These are phyloP conservation scores for Linum usitatissimum DNA, from an alignment of 345 rosid genomes.

Conservation along the genomic window DNA sequence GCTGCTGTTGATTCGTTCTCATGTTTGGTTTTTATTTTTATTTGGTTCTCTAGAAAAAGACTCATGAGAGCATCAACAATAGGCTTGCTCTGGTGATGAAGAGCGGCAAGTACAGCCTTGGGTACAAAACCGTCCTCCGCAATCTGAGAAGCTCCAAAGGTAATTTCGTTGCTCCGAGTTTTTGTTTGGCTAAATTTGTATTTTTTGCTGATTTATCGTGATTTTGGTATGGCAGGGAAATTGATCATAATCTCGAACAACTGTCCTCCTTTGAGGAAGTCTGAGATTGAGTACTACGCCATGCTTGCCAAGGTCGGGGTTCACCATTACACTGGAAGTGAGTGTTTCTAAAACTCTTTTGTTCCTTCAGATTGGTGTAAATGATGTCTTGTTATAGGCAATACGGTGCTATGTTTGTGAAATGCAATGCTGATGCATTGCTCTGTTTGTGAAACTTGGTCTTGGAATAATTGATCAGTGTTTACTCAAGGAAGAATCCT, in stretches of 20 bases:
- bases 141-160: slow-evolving; percentile 60
- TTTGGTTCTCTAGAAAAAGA: slow-evolving; percentile 48
- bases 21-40: background rate
- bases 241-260: slow-evolving; percentile 48
- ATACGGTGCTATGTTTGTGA: too few relatives aligned
- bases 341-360: slow-evolving; percentile 14
- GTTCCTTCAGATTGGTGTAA: background rate
- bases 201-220: background rate
- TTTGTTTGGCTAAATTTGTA: background rate
- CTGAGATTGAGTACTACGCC: slow-evolving; percentile 63
- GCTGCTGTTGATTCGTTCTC: background rate
- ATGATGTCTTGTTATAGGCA: background rate
- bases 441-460: too few relatives aligned
- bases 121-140: slow-evolving; percentile 65
- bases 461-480: too few relatives aligned
- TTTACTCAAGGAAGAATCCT: too few relatives aligned
- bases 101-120: slow-evolving; percentile 69
- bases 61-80: slow-evolving; percentile 73
- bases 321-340: slow-evolving; percentile 63
- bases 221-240: slow-evolving; percentile 25
- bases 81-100: slow-evolving; percentile 76
- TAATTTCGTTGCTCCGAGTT: background rate
- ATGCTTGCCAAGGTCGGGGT: slow-evolving; percentile 60
- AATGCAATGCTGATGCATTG: too few relatives aligned
- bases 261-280: slow-evolving; percentile 57